phyloP scores from a whole-genome alignment of 345 rosid genomes.

The Abelmoschus esculentus region DNA sequence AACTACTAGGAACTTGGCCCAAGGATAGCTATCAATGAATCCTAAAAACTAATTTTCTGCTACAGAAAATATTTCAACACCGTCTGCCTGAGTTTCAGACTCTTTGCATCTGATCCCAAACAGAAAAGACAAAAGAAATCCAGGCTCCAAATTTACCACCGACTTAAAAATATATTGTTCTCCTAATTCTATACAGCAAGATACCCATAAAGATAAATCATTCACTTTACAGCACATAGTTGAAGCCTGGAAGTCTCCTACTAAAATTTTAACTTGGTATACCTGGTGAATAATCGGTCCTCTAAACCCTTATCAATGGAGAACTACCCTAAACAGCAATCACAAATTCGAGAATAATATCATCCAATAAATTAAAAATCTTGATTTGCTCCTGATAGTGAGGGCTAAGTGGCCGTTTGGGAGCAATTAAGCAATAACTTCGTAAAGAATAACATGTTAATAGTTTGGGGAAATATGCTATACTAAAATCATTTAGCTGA shows the following conservation, averaged over 20 bases:
- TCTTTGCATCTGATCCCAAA: not conserved
- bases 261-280: not conserved
- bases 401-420: not conserved
- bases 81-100: not conserved
- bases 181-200: not conserved
- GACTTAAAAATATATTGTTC: not conserved
- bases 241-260: not conserved
- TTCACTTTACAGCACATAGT: not conserved
- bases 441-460: not conserved
- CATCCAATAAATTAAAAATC: conserved; percentile 2
- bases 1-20: not conserved
- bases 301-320: not conserved
- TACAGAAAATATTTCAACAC: conserved; percentile 1
- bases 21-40: not conserved
- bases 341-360: not conserved
- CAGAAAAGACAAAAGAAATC: not conserved
- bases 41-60: not conserved
- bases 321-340: not conserved
- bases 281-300: not conserved
- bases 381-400: not conserved
- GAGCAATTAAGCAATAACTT: not conserved
- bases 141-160: not conserved
- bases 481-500: not conserved
- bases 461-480: not conserved
- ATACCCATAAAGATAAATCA: not conserved